Evolutionary conservation across 495 filamentous ascomycete genomes (phyloP), one percentile per base, ranked within the genome.

Genomic region (Neurospora tetrasperma): DNA sequence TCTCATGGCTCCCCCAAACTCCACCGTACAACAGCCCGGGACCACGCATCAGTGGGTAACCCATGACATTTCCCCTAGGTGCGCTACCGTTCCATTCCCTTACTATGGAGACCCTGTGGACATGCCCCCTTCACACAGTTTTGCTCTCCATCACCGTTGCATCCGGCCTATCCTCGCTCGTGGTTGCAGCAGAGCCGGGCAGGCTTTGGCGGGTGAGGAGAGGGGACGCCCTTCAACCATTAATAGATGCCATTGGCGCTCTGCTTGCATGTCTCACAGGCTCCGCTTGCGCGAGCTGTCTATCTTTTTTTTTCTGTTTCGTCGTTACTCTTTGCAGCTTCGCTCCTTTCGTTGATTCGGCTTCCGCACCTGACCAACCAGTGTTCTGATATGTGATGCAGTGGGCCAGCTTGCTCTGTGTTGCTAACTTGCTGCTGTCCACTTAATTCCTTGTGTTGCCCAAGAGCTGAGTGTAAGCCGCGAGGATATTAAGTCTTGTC

Each of bases 231-330:
- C 74, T 73, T 69, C 23, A 31, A 46, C 59, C 77, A 75, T 78
- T 80, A 78, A 80, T 79, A 79, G 74, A 73, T 70, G 46, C 74
- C 78, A 79, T 75, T 79, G 78, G 78, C 74, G 73, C 79, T 77
- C 70, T 70, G 75, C 72, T 69, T 69, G 42, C 69, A 39, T 69
- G 42, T 73, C 70, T 71, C 71, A 72, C 69, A 59, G 75, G 70
- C 54, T 71, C 73, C 75, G 39, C 69, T 69, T 75, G 70, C 18
- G 75, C 76, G 71, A 76, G 74, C 68, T 79, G 75, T 75, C 77
- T 72, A 73, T 73, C 48, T 70, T 69, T 16, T 72, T 62, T 73
- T 69, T 70, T 73, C 71, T 71, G 70, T 73, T 72, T 75, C 69
- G 74, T 43, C 40, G 70, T 71, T 39, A 14, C 54, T 35, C 54